Conservation (phyloP, 176 grass and related monocot genomes). For the Poa pratensis region DNA sequence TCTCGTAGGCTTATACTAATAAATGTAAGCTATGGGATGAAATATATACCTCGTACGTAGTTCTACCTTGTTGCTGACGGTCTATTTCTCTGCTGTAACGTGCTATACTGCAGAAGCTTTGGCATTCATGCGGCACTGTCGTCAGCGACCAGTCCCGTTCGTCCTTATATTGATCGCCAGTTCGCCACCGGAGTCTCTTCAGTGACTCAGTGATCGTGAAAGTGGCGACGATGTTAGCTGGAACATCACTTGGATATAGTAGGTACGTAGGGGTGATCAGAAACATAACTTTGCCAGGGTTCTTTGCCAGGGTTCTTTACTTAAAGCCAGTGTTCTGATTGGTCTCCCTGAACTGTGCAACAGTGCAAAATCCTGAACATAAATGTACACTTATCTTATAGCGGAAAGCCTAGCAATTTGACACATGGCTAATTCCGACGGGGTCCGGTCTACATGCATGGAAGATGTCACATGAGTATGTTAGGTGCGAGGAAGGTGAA, state of each 20-base stretch:
- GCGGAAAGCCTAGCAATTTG: not conserved
- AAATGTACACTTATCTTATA: constrained; percentile 24
- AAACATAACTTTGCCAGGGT: constrained; percentile 19
- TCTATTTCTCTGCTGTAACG: too few relatives aligned
- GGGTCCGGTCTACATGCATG: not conserved
- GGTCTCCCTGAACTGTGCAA: constrained; percentile 4
- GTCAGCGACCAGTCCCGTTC: not conserved
- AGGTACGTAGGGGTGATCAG: not conserved
- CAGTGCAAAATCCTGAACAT: constrained; percentile 9
- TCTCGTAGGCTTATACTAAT: too few relatives aligned
- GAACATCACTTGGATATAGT: constrained; percentile 14
- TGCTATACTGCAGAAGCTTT: not conserved
- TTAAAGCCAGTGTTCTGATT: constrained; percentile 28
- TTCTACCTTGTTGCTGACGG: too few relatives aligned
- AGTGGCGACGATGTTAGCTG: constrained; percentile 32
- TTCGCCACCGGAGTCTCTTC: not conserved
- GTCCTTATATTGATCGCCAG: not conserved
- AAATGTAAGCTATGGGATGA: too few relatives aligned
- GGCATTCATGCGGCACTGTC: not conserved
- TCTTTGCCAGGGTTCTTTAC: constrained; percentile 11
- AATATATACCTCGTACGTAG: too few relatives aligned
- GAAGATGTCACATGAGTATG: constrained; percentile 25
- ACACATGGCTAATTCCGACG: constrained; percentile 39
- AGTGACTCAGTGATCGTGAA: not conserved
- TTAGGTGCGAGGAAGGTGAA: constrained; percentile 52